Conservation (phyloP, 2,329 filamentous ascomycete genomes). For the Aspergillus brunneoviolaceus region DNA sequence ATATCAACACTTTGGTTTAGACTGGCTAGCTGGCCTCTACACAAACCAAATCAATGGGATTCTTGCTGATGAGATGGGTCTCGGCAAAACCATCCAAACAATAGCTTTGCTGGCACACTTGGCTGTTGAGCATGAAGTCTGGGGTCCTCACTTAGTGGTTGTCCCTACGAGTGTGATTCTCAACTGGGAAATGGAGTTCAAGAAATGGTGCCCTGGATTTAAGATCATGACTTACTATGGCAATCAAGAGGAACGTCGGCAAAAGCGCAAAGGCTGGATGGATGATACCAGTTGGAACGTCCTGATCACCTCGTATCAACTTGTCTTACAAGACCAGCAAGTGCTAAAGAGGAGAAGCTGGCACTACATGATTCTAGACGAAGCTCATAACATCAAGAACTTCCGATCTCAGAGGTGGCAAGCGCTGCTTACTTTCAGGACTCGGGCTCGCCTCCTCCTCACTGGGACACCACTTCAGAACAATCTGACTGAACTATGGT, state of each 20-base stretch:
- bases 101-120: conserved; percentile 91
- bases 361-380: conserved; percentile 98
- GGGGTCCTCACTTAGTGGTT: conserved; percentile 94
- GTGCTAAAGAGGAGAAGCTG: conserved; percentile 89
- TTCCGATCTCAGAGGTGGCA: conserved; percentile 98
- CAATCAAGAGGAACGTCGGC: conserved; percentile 83
- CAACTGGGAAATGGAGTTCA: conserved; percentile 99
- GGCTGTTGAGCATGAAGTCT: conserved; percentile 83
- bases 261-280: conserved; percentile 90
- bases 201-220: conserved; percentile 95
- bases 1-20: conserved; percentile 94
- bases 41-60: conserved; percentile 93
- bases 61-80: conserved; percentile 95
- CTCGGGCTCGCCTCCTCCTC: conserved; percentile 77
- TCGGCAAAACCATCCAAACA: conserved; percentile 97
- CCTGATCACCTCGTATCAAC: conserved; percentile 94
- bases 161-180: conserved; percentile 98
- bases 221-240: conserved; percentile 98
- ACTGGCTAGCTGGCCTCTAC: conserved; percentile 94
- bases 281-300: conserved; percentile 95
- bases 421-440: conserved; percentile 89
- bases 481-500: conserved; percentile 96
- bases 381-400: conserved; percentile 99
- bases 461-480: conserved; percentile 97
- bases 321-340: conserved; percentile 89